Evolutionary conservation across 2,329 filamentous ascomycete genomes (phyloP), one percentile per base, ranked within the genome.

Genomic region (Rhexocercosporidium sp.): DNA sequence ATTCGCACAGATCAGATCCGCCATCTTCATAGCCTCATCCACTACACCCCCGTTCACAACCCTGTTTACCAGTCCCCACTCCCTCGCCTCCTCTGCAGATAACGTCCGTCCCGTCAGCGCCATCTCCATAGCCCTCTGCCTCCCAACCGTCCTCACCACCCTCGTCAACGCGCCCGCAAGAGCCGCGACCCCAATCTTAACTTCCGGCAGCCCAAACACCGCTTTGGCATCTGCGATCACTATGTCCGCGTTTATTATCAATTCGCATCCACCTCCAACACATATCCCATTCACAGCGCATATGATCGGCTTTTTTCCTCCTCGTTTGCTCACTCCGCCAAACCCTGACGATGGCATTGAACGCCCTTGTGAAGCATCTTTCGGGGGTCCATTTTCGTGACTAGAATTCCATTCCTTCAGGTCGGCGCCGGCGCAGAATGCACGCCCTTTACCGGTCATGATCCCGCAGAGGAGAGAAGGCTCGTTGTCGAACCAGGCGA

Each of bases 211-310:
- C 1, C 84, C 86, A 75, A 95, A 94, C 29, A 79, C 80, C 0
- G 91, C 90, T 14, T 77, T 74, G 3, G 79, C 76, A 2, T 83
- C 80, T 3, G 91, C 90, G 37, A 94, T 78, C 2, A 93, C 84
- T 65, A 95, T 80, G 80, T 96, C 92, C 70, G 85, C 86, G 78
- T 93, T 93, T 59, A 91, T 81, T 14, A 88, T 84, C 80, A 94
- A 92, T 81, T 95, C 92, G 78, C 92, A 89, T 1, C 91, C 92
- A 62, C 92, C 92, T 41, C 92, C 92, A 54, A 92, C 84, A 66
- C 90, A 92, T 20, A 91, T 81, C 7, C 92, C 92, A 75, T 94
- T 92, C 22, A 94, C 90, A 0, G 92, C 92, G 1, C 89, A 90
- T 31, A 95, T 85, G 64, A 95, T 83, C 6, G 92, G 92, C 75